phyloP scores from a whole-genome alignment of 495 filamentous ascomycete genomes.

The Opeltia flavorubescens region DNA sequence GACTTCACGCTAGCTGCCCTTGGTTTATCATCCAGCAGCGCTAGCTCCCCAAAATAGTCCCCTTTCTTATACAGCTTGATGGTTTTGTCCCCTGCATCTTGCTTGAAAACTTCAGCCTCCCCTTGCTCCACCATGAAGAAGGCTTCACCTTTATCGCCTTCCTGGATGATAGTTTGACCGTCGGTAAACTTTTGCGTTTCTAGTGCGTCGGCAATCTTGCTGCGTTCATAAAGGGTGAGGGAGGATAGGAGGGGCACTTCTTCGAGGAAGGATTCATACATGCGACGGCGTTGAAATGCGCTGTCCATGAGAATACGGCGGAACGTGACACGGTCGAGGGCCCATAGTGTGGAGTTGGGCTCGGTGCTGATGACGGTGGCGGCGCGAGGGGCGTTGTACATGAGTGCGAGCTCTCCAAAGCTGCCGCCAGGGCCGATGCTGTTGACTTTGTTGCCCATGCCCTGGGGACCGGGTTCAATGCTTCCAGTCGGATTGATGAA shows the following conservation, averaged over 20 bases:
- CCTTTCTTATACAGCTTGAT: slow-evolving; percentile 77
- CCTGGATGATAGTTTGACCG: slow-evolving; percentile 71
- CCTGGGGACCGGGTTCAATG: slow-evolving; percentile 67
- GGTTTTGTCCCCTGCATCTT: slow-evolving; percentile 36
- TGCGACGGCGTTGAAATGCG: slow-evolving; percentile 84
- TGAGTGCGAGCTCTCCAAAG: slow-evolving; percentile 94
- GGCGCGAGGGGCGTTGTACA: slow-evolving; percentile 98
- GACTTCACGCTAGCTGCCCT: slow-evolving; percentile 82
- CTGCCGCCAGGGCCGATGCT: slow-evolving; percentile 76
- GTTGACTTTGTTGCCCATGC: slow-evolving; percentile 74
- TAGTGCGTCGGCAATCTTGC: slow-evolving; percentile 92
- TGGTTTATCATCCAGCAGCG: slow-evolving; percentile 82
- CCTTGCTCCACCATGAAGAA: slow-evolving; percentile 89
- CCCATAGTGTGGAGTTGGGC: slow-evolving; percentile 71
- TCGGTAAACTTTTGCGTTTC: slow-evolving; percentile 75
- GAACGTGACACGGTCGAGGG: slow-evolving; percentile 89
- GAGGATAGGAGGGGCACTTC: slow-evolving; percentile 80
- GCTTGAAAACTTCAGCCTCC: slow-evolving; percentile 74
- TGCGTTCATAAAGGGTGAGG: slow-evolving; percentile 79
- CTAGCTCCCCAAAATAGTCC: slow-evolving; percentile 94
- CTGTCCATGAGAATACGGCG: slow-evolving; percentile 97
- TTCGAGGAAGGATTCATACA: slow-evolving; percentile 97
- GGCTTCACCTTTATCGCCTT: slow-evolving; percentile 82
- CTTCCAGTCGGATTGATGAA: slow-evolving; percentile 73
- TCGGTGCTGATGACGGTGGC: slow-evolving; percentile 85